Evolutionary conservation across 345 rosid species (phyloP).

Genomic region (Chamaenerion angustifolium): DNA sequence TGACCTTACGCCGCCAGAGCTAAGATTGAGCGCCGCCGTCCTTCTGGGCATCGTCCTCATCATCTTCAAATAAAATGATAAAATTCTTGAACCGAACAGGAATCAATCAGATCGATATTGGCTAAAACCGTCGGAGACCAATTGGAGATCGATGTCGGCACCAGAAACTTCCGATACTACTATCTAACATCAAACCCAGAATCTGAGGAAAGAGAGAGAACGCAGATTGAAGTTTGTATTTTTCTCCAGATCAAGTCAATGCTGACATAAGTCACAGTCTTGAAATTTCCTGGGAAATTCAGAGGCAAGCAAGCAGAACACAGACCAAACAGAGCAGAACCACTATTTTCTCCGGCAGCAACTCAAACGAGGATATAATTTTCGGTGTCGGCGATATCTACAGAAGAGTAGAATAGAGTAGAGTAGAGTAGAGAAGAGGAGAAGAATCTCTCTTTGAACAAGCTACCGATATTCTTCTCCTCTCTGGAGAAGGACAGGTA

Average conservation of each 20-base stretch:
- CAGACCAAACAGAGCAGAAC: not conserved
- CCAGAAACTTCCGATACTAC: no score
- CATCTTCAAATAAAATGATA: slow-evolving; percentile 29
- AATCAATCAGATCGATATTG: not conserved
- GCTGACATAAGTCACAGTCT: slow-evolving; percentile 3
- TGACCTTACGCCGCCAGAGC: slow-evolving; percentile 23
- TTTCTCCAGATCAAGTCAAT: not conserved
- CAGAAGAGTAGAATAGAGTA: no score
- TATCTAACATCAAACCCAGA: no score
- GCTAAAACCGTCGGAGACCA: slow-evolving; percentile 15
- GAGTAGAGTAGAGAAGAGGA: no score
- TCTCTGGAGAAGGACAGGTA: no score
- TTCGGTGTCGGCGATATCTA: no score
- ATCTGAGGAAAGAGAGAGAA: no score
- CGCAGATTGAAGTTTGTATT: slow-evolving; percentile 5
- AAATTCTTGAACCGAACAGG: not conserved
- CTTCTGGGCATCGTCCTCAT: slow-evolving; percentile 62
- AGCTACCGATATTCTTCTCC: no score
- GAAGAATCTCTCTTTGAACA: no score
- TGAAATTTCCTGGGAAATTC: slow-evolving; percentile 1
- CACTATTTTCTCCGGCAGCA: slow-evolving; percentile 10
- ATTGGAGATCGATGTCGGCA: no score
- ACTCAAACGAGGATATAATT: slow-evolving; percentile 2
- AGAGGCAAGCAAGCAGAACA: no score
- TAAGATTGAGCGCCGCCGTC: slow-evolving; percentile 34